Evolutionary conservation across 108 stramenopile species (phyloP).

Genomic region (Skeletonema tropicum): DNA sequence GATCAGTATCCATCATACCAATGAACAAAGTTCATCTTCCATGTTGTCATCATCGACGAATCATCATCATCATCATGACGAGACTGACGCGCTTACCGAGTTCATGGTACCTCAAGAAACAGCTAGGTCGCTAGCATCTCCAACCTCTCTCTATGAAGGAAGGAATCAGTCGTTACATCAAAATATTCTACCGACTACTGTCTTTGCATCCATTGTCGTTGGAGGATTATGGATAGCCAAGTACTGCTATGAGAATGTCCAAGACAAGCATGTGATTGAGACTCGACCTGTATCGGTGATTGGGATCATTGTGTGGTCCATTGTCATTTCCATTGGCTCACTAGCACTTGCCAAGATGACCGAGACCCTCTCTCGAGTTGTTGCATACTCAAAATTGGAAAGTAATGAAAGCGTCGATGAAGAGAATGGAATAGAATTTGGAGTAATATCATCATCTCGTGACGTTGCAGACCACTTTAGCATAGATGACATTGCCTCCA

Average conservation of each 20-base stretch:
- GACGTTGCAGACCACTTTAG: neutral
- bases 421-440: constrained; percentile 14
- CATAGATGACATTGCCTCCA: neutral
- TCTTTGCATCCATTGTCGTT: constrained; percentile 25
- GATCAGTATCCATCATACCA: constrained; percentile 29
- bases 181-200: constrained; percentile 5
- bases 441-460: neutral
- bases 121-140: constrained; percentile 8
- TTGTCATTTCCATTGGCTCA: constrained; percentile 9
- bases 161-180: constrained; percentile 7
- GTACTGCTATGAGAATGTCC: constrained; percentile 43
- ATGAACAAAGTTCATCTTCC: neutral
- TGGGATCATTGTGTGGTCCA: constrained; percentile 15
- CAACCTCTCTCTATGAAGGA: constrained; percentile 14
- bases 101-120: neutral
- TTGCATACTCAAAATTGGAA: constrained; percentile 9
- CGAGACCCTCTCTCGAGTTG: neutral
- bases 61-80: neutral
- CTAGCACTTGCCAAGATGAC: constrained; percentile 7
- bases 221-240: constrained; percentile 28
- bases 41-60: neutral
- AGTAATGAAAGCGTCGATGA: neutral
- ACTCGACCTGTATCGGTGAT: constrained; percentile 16
- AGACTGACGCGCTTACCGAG: neutral
- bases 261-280: constrained; percentile 31